Evolutionary conservation across 257 asterid genomes (phyloP), one percentile per base, ranked within the genome.

Genomic region (Verbena officinalis): DNA sequence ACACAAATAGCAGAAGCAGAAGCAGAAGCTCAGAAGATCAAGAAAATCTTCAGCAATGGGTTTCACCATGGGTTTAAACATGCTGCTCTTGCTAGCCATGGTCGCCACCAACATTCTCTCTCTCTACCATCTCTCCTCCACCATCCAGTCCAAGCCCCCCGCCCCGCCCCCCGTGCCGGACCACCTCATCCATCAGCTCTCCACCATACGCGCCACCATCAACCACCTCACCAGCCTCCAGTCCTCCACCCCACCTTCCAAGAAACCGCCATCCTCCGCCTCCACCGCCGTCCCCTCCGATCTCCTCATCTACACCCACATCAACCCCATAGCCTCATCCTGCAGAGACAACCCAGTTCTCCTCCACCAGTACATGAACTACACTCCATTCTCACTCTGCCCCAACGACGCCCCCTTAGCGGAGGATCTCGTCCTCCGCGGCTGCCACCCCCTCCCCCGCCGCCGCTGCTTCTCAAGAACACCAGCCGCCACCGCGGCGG

Each of bases 381-480:
- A 93, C 78, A 86, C 95, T 3, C 92, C 97, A 0, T 93, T 90
- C 50, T 14, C 77, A 20, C 69, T 80, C 56, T 93, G 99, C 73
- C 99, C 99, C 20, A 23, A 69, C 55, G 99, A 93, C 53, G 23
- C 85, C 34, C 68, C 81, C 38, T 9, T 90, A 4, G 88, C 90
- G 0, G 99, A 93, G 57, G 82, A 88, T 9, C 94, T 93, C 43
- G 84, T 93, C 3, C 84, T 90, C 72, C 75, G 95, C 3, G 99
- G 99, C 62, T 93, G 99, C 84, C 95, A 86, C 77, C 99, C 99
- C 64, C 90, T 93, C 46, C 99, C 99, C 20, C 87, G 99, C 78
- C 88, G 99, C 70, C 86, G 99, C 15, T 90, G 97, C 86, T 93
- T 93, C 71, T 78, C 96, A 0, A 60, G 86, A 73, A 86, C 98